Conservation (phyloP, 371 early-diverging fungal genomes). For the Chytridium lagenaria region DNA sequence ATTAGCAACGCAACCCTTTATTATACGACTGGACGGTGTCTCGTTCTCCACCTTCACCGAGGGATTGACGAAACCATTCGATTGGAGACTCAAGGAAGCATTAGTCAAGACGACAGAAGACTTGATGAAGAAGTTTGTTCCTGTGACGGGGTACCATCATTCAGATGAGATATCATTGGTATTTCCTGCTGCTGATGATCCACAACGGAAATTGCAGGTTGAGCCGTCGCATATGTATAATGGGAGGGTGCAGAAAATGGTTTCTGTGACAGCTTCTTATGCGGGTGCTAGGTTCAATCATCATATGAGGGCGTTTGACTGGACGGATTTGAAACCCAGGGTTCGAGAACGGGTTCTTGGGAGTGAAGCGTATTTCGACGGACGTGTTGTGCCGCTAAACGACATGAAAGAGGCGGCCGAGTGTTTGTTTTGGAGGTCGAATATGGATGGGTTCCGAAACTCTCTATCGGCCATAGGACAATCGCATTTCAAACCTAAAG, state of each 20-base stretch:
- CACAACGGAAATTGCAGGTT: conserved; percentile 9
- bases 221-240: conserved; percentile 41
- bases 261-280: conserved; percentile 46
- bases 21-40: conserved; percentile 56
- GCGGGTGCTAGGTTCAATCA: conserved; percentile 54
- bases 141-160: conserved; percentile 44
- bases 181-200: conserved; percentile 39
- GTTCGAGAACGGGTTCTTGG: conserved; percentile 37
- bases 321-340: conserved; percentile 25
- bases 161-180: conserved; percentile 59
- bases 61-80: conserved; percentile 53
- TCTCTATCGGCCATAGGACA: conserved; percentile 46
- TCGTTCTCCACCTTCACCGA: conserved; percentile 51
- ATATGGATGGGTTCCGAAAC: conserved; percentile 56
- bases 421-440: conserved; percentile 54
- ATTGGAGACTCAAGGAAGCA: conserved; percentile 47
- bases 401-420: conserved; percentile 34
- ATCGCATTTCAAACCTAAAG: conserved; percentile 30
- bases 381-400: conserved; percentile 45
- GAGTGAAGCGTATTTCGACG: conserved; percentile 51
- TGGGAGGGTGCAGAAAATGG: conserved; percentile 54
- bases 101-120: conserved; percentile 49
- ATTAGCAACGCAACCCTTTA: conserved; percentile 29
- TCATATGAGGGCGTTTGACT: conserved; percentile 40
- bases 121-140: conserved; percentile 45